Evolutionary conservation across 108 stramenopile genomes (phyloP).

Genomic region (Cafeteria roenbergensis): DNA sequence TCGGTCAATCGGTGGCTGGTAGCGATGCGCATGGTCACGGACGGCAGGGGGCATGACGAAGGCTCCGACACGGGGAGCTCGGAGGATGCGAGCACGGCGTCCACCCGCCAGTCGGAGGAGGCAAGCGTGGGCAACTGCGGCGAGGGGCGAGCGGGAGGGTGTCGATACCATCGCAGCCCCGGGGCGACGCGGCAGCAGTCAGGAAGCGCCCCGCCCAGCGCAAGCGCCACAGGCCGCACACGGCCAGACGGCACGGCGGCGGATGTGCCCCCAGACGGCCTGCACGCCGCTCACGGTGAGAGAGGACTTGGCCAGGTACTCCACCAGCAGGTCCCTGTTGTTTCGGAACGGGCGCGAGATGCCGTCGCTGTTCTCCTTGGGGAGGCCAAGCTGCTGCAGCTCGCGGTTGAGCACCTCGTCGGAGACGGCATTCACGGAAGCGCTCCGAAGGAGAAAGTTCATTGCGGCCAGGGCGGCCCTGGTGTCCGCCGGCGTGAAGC

Average conservation of each 20-base stretch:
- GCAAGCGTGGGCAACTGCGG: background rate
- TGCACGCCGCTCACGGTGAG: background rate
- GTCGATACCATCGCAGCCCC: background rate
- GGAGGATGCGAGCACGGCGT: background rate
- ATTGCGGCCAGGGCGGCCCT: background rate
- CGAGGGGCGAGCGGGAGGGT: background rate
- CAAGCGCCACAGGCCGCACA: background rate
- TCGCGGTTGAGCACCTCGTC: constrained; percentile 8
- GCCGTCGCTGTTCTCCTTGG: constrained; percentile 18
- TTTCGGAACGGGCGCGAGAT: constrained; percentile 14
- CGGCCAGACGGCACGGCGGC: background rate
- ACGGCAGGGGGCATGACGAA: background rate
- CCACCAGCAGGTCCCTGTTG: constrained; percentile 6
- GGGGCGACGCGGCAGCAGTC: background rate
- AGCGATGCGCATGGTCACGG: background rate
- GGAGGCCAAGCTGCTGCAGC: constrained; percentile 23
- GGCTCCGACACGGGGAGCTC: no score
- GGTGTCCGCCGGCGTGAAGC: background rate
- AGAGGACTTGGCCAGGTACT: background rate
- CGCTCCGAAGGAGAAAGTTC: background rate
- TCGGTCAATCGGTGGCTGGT: background rate
- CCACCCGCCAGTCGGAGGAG: background rate
- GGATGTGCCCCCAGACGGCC: background rate
- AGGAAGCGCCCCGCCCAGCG: background rate
- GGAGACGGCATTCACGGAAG: constrained; percentile 13